phyloP scores from a whole-genome alignment of 2,329 filamentous ascomycete species.

The Penicillium sp. region DNA sequence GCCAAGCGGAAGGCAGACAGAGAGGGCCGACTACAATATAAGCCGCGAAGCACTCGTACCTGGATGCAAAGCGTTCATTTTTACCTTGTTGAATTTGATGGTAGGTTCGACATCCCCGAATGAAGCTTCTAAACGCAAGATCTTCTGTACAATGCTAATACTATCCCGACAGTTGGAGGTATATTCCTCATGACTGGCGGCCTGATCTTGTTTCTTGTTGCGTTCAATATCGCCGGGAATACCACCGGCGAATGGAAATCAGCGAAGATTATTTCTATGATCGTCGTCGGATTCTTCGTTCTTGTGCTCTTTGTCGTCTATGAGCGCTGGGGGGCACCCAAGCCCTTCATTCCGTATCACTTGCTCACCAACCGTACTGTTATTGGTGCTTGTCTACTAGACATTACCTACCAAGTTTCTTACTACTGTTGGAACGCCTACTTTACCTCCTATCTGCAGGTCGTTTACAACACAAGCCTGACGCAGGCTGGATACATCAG shows the following conservation, averaged over 20 bases:
- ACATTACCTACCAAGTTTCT: constrained; percentile 31
- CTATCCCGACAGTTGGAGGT: constrained; percentile 48
- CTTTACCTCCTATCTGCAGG: constrained; percentile 28
- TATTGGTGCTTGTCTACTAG: constrained; percentile 29
- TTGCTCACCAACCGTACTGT: constrained; percentile 27
- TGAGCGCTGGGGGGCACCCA: constrained; percentile 52
- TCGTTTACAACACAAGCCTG: constrained; percentile 31
- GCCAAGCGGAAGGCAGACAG: constrained; percentile 58
- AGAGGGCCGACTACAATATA: constrained; percentile 47
- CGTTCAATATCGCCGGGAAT: constrained; percentile 45
- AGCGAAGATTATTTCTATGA: constrained; percentile 50
- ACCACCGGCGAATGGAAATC: constrained; percentile 44
- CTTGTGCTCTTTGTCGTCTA: constrained; percentile 54
- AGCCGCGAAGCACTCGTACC: constrained; percentile 46
- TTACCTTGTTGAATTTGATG: constrained; percentile 62
- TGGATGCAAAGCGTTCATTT: constrained; percentile 47
- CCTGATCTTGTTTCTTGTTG: constrained; percentile 55
- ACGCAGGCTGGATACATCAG: constrained; percentile 41
- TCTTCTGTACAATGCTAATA: background rate
- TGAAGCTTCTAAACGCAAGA: background rate
- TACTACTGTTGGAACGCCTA: constrained; percentile 36
- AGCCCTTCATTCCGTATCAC: constrained; percentile 49
- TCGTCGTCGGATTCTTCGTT: constrained; percentile 54
- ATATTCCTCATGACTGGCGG: constrained; percentile 60
- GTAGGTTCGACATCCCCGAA: constrained; percentile 29